Percentiles rank a stretch among this genome's conserved stretches.
These are phyloP conservation scores for Populus simonii DNA, from an alignment of 345 rosid genomes.

Conservation along the genomic window DNA sequence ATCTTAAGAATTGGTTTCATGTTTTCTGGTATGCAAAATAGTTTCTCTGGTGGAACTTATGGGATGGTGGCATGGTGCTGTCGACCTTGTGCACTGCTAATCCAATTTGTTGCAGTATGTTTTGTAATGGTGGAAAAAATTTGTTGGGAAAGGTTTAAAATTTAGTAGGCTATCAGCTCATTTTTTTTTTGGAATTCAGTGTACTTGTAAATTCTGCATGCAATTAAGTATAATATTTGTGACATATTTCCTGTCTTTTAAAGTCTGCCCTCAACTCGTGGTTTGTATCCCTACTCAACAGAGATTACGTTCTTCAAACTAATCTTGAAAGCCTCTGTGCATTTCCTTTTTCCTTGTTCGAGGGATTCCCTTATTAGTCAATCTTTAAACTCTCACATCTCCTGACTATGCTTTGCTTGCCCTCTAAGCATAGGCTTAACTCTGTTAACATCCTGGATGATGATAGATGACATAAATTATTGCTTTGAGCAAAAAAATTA, in stretches of 20 bases:
- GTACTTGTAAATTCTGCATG: not conserved
- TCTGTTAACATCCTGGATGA: not conserved
- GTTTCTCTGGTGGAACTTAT: not conserved
- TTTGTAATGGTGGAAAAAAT: not conserved
- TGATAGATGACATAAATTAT: not conserved
- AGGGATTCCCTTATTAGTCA: no score
- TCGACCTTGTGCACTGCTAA: not conserved
- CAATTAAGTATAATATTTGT: not conserved
- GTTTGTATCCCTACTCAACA: not conserved
- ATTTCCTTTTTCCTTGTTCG: not conserved
- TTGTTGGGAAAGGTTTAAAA: not conserved
- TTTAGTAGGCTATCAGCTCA: not conserved
- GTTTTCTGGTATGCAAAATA: not conserved
- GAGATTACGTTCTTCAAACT: constrained; percentile 1
- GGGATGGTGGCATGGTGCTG: not conserved
- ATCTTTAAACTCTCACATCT: no score
- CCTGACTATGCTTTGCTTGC: no score
- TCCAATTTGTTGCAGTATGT: not conserved
- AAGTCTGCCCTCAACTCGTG: not conserved
- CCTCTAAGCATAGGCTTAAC: not conserved
- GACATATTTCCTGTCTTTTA: not conserved
- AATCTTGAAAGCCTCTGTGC: not conserved
- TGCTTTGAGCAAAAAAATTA: not conserved
- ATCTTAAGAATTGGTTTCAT: not conserved
- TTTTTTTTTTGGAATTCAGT: no score